Evolutionary conservation across 1,284 basidiomycete species (phyloP).

Genomic region (Ustilago bromivora): DNA sequence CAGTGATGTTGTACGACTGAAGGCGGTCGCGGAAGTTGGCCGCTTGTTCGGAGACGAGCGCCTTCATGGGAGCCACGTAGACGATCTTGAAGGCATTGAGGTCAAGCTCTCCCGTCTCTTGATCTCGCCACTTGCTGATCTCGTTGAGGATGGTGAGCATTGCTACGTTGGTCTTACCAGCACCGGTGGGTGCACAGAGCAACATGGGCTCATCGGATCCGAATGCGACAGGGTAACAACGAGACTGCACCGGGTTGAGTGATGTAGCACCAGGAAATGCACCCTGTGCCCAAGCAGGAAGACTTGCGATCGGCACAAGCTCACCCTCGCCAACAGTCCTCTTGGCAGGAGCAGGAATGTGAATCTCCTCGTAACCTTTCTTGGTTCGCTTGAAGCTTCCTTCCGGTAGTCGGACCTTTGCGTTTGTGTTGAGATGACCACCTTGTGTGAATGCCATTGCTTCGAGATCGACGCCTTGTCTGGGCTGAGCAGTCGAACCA

Average conservation of each 20-base stretch:
- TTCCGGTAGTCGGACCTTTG: conserved; percentile 96
- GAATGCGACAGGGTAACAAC: conserved; percentile 85
- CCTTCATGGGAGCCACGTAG: conserved; percentile 96
- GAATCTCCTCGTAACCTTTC: conserved; percentile 98
- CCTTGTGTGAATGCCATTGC: conserved; percentile 95
- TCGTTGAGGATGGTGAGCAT: conserved; percentile 76
- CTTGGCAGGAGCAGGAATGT: conserved; percentile 92
- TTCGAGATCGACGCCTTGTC: conserved; percentile 88
- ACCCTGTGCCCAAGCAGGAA: conserved; percentile 84
- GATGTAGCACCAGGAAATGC: conserved; percentile 75
- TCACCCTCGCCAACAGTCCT: conserved; percentile 75
- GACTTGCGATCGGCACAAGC: conserved; percentile 78
- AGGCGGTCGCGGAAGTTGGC: conserved; percentile 76
- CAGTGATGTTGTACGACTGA: conserved; percentile 82
- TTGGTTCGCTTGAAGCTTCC: conserved; percentile 96
- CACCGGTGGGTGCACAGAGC: conserved; percentile 97
- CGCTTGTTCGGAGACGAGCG: conserved; percentile 68
- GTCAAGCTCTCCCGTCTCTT: conserved; percentile 85
- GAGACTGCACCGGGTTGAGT: conserved; percentile 83
- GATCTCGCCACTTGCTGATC: conserved; percentile 73
- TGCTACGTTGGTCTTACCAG: conserved; percentile 99
- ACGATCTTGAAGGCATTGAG: conserved; percentile 95
- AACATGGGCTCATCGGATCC: conserved; percentile 90
- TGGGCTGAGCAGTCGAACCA: conserved; percentile 84
- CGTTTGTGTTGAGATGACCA: conserved; percentile 96